Base-by-base conservation (phyloP, 176 grass and related monocot species). In the Aegilops tauschii region DNA sequence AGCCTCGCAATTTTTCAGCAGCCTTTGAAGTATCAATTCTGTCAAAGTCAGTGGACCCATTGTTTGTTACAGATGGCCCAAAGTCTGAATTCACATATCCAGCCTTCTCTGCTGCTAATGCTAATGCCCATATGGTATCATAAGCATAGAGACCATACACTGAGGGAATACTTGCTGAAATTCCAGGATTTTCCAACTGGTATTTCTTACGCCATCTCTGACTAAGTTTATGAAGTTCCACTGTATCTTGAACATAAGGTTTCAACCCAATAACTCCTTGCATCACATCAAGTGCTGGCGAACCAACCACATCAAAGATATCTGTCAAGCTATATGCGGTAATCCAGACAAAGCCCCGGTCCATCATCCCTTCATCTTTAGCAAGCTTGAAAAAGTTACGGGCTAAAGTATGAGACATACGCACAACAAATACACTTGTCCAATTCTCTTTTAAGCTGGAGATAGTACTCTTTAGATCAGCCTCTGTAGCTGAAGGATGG, bases 61-160 rank as follows among this genome's bases (percentile, higher is more conserved):
- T 90, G 21, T 69, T 82, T 85, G 28, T 36, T 65, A 71, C 73
- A 79, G 87, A 84, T 0, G 21, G 27, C 44, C 20, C 25, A 45
- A 86, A 87, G 37, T 88, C 82, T 42, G 91, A 85, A 76, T 85
- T 81, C 20, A 76, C 20, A 86, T 49, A 27, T 73, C 12, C 11
- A 25, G 50, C 45, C 21, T 70, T 44, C 56, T 93, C 87, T 85
- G 92, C 89, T 45, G 92, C 90, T 44, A 87, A 42, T 1, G 95
- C 91, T 69, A 98, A 39, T 18, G 88, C 78, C 91, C 89, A 93
- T 44, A 90, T 52, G 0, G 95, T 95, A 90, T 98, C 95, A 77
- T 98, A 98, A 32, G 91, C 95, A 92, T 90, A 95, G 32, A 98
- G 72, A 71, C 91, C 85, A 75, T 63, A 83, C 61, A 78, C 16